A percentile compares a stretch with the other conserved stretches of the same genome.
Evolutionary conservation across 345 rosid genomes (phyloP).

Genomic region (Mercurialis annua): DNA sequence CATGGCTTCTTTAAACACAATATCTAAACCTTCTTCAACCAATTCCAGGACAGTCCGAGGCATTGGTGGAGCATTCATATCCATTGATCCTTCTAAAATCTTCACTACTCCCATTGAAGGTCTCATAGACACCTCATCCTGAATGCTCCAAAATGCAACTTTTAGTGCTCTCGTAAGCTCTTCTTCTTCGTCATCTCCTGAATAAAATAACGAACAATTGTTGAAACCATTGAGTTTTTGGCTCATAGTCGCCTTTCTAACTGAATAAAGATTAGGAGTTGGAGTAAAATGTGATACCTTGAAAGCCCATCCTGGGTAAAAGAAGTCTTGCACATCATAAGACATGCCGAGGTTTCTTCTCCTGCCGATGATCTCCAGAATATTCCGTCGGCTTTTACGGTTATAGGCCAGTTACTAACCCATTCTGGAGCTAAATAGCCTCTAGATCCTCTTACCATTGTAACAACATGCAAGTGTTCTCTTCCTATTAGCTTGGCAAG

Average conservation of each 20-base stretch:
- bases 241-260: too few species aligned
- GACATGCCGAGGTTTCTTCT: slow-evolving; percentile 34
- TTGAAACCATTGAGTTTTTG: not conserved
- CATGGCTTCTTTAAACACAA: slow-evolving; percentile 78
- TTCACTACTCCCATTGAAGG: slow-evolving; percentile 36
- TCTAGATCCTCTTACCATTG: slow-evolving; percentile 33
- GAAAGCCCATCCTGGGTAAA: slow-evolving; percentile 82
- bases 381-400: slow-evolving; percentile 35
- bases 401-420: slow-evolving; percentile 32
- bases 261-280: too few species aligned
- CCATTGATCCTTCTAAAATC: slow-evolving; percentile 31
- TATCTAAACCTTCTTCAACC: slow-evolving; percentile 83
- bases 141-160: slow-evolving; percentile 35
- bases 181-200: slow-evolving; percentile 27
- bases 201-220: not conserved
- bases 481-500: slow-evolving; percentile 33
- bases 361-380: slow-evolving; percentile 31
- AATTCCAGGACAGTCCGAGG: slow-evolving; percentile 77
- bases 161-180: slow-evolving; percentile 26
- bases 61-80: slow-evolving; percentile 63
- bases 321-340: slow-evolving; percentile 41
- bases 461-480: slow-evolving; percentile 34
- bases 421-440: slow-evolving; percentile 35
- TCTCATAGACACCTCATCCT: slow-evolving; percentile 30
- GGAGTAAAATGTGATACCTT: slow-evolving; percentile 39